A percentile compares a stretch with the other conserved stretches of the same genome.
Evolutionary conservation across 2,329 filamentous ascomycete species (phyloP).

Genomic region (Paramyrothecium sp.): DNA sequence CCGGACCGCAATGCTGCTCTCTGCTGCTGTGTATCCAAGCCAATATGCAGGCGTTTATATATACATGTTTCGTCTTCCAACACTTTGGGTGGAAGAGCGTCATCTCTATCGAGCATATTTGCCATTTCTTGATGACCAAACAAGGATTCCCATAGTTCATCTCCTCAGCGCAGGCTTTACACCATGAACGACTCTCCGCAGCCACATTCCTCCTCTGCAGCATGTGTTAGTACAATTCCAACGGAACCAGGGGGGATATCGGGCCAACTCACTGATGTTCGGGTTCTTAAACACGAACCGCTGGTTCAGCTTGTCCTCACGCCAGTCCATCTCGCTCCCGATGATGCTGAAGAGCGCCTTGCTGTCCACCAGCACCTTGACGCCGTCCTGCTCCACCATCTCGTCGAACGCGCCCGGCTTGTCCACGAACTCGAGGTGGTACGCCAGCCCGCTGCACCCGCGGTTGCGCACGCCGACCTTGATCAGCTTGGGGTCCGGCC

Average conservation of each 20-base stretch:
- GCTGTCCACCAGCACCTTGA: constrained; percentile 93
- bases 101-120: too few species aligned
- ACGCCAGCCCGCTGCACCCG: constrained; percentile 90
- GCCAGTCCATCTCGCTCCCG: constrained; percentile 98
- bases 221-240: constrained; percentile 24
- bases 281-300: constrained; percentile 95
- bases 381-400: constrained; percentile 90
- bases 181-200: constrained; percentile 91
- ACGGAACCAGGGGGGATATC: too few species aligned
- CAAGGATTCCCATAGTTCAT: too few species aligned
- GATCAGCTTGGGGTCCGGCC: constrained; percentile 89
- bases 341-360: constrained; percentile 98
- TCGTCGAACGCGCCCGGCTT: constrained; percentile 88
- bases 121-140: too few species aligned
- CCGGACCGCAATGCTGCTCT: not conserved
- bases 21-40: not conserved
- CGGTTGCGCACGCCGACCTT: constrained; percentile 91
- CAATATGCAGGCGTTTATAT: not conserved
- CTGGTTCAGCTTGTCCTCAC: constrained; percentile 90
- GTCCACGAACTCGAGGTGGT: constrained; percentile 93
- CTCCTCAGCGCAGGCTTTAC: not conserved
- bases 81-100: too few species aligned
- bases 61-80: not conserved
- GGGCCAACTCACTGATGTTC: constrained; percentile 84
- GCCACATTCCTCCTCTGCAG: constrained; percentile 88